Base-by-base conservation (phyloP, 116 monocot species). In the Zostera marina region DNA sequence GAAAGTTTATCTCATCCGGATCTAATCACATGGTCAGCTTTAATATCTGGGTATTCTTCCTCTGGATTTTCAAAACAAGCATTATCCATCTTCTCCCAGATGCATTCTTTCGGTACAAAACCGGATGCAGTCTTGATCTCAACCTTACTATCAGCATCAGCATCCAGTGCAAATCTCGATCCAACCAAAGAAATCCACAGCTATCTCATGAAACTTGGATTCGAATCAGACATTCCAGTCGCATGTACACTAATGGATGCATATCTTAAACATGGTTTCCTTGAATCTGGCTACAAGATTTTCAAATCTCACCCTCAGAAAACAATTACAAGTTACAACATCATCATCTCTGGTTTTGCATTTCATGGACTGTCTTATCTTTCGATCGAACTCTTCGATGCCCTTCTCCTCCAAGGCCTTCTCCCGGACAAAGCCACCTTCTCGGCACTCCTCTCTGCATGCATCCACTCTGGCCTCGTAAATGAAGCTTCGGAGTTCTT, bases 21-120 rank as follows among this genome's bases (percentile, higher is more conserved):
- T 70, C 46, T 88, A 39, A 77, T 88, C 32, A 75, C 75, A 13
- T 83, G 88, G 88, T 83, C 88, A 23, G 69, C 88, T 9, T 57
- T 88, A 16, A 68, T 88, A 11, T 72, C 77, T 21, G 88, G 80
- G 17, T 68, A 80, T 58, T 57, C 68, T 7, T 66, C 58, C 25
- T 62, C 41, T 1, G 80, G 83, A 1, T 60, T 47, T 52, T 68
- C 46, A 23, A 40, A 41, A 11, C 56, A 73, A 20, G 69, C 83
- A 5, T 20, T 88, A 38, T 1, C 6, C 1, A 42, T 88, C 24
- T 77, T 83, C 68, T 60, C 42, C 54, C 38, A 77, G 20, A 77
- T 83, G 83, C 63, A 16, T 47, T 19, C 38, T 14, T 56, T 55
- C 8, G 64, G 66, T 39, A 42, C 14, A 44, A 75, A 41, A 41